Evolutionary conservation across 306 rosid species (phyloP).

Genomic region (Geum urbanum): DNA sequence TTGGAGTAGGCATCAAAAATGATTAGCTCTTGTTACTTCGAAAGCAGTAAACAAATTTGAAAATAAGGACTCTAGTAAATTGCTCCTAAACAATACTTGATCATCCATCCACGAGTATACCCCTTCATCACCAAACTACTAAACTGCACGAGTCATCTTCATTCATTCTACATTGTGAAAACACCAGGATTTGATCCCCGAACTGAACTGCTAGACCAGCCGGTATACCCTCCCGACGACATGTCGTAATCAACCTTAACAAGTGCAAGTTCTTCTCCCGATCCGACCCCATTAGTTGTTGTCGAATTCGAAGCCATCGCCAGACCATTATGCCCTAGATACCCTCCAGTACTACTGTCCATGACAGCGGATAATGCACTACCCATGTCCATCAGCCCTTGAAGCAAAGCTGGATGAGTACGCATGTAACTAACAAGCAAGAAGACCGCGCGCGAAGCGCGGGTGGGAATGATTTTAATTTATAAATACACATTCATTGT

Average conservation of each 20-base stretch:
- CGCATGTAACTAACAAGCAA: constrained; percentile 30
- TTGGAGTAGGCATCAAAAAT: constrained; percentile 24
- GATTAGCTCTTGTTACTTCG: constrained; percentile 23
- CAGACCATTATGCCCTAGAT: constrained; percentile 36
- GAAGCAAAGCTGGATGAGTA: constrained; percentile 68
- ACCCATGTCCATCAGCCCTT: constrained; percentile 64
- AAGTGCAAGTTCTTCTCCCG: constrained; percentile 50
- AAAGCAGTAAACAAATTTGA: not conserved
- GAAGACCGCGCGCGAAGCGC: too few relatives aligned
- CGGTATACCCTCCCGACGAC: constrained; percentile 54
- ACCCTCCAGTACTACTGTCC: constrained; percentile 38
- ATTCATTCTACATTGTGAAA: constrained; percentile 82
- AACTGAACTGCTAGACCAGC: constrained; percentile 60
- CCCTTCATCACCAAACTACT: not conserved
- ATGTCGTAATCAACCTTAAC: constrained; percentile 86
- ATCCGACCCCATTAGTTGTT: constrained; percentile 23
- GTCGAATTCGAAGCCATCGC: constrained; percentile 43
- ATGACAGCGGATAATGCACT: constrained; percentile 39
- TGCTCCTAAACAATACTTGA: constrained; percentile 17
- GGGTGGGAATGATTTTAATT: too few relatives aligned
- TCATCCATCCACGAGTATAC: not conserved
- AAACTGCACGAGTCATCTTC: not conserved
- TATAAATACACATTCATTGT: too few relatives aligned
- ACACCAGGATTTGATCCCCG: constrained; percentile 50
- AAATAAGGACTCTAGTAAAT: constrained; percentile 25